Percentiles rank a stretch among this genome's conserved stretches.
Conservation (phyloP, 1,139 yeast species). For the Suhomyces taliae region DNA sequence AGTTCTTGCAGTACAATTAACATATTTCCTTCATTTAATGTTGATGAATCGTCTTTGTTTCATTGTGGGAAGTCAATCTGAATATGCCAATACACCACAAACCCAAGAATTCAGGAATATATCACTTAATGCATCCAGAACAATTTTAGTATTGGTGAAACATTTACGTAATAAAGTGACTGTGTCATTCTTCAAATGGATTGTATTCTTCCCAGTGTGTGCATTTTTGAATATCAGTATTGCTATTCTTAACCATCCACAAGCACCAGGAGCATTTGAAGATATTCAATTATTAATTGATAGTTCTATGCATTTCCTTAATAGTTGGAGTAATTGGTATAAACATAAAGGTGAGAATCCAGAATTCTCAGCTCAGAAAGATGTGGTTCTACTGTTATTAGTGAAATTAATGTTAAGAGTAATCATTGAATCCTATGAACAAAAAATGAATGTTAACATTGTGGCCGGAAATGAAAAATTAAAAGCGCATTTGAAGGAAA, state of each 20-base stretch:
- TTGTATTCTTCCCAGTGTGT: conserved; percentile 32
- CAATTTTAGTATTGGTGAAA: conserved; percentile 29
- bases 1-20: conserved; percentile 26
- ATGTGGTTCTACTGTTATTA: conserved; percentile 23
- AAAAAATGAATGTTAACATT: conserved; percentile 17
- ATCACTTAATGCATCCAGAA: conserved; percentile 36
- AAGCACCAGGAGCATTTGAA: conserved; percentile 24
- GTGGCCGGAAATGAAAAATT: conserved; percentile 19
- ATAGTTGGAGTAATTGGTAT: conserved; percentile 9
- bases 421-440: conserved; percentile 26
- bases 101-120: conserved; percentile 23
- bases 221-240: conserved; percentile 36
- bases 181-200: conserved; percentile 34
- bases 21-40: conserved; percentile 37
- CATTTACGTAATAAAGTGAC: conserved; percentile 21
- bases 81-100: conserved; percentile 9
- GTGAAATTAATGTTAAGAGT: conserved; percentile 26
- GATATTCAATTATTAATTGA: conserved; percentile 36
- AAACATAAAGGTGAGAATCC: conserved; percentile 3
- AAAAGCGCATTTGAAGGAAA: conserved; percentile 23
- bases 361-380: conserved; percentile 23
- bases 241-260: conserved; percentile 34
- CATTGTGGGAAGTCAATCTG: conserved; percentile 12
- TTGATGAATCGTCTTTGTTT: conserved; percentile 32
- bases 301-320: conserved; percentile 27